Evolutionary conservation across 2,329 filamentous ascomycete species (phyloP), one percentile per base, ranked within the genome.

Genomic region (Diaporthe humulicola): DNA sequence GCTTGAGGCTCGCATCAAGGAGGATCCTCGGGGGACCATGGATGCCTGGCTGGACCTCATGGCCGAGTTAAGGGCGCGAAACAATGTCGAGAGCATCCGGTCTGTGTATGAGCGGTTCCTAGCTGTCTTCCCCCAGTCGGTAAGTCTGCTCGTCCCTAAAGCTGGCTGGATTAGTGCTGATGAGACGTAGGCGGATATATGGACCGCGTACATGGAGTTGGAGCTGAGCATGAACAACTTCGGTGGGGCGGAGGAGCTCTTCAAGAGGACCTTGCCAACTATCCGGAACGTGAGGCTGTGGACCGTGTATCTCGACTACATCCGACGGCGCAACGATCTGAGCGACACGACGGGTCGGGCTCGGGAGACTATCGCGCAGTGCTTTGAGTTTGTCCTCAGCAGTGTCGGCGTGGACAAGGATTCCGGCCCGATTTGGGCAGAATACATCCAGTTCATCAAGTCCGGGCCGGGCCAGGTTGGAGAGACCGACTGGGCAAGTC

Each of bases 381-480:
- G 95, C 3, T 99, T 98, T 84, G 95, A 98, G 77, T 95, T 98
- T 81, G 96, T 98, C 9, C 91, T 99, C 60, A 91, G 95, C 78
- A 73, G 71, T 22, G 93, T 99, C 76, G 97, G 97, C 38, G 91
- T 97, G 79, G 97, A 99, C 84, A 94, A 95, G 80, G 95, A 98
- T 80, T 93, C 96, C 15, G 96, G 95, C 48, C 91, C 90, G 77
- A 93, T 99, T 73, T 99, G 97, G 97, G 91, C 93, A 75, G 97
- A 99, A 78, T 98, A 98, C 80, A 93, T 99, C 76, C 92, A 97
- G 78, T 98, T 99, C 81, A 91, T 98, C 83, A 96, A 95, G 81
- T 94, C 91, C 52, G 95, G 94, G 0, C 97, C 97, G 1, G 97
- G 97, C 8, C 92, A 92, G 74, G 90, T 97, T 74, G 96, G 96